phyloP scores from a whole-genome alignment of 2,329 filamentous ascomycete species.

The Didymella segeticola region DNA sequence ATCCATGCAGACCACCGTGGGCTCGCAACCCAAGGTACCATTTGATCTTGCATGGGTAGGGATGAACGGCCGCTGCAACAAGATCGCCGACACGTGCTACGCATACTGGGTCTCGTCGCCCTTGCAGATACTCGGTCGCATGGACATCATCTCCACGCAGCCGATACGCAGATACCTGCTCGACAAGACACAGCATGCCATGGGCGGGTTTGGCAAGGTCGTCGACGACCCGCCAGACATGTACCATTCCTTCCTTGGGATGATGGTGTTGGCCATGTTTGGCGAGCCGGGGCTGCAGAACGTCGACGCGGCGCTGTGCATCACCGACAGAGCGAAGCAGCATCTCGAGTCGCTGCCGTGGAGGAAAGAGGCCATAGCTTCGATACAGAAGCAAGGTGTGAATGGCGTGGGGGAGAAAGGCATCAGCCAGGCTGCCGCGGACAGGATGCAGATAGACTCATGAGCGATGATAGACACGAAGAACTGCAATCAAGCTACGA shows the following conservation, averaged over 20 bases:
- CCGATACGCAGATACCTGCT: slow-evolving; percentile 80
- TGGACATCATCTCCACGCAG: slow-evolving; percentile 63
- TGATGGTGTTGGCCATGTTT: slow-evolving; percentile 78
- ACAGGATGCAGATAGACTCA: slow-evolving; percentile 8
- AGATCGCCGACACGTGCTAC: slow-evolving; percentile 93
- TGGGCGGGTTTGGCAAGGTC: slow-evolving; percentile 61
- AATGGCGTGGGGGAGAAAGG: neutral
- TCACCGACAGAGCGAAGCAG: slow-evolving; percentile 64
- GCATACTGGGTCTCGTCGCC: slow-evolving; percentile 87
- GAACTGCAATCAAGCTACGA: neutral
- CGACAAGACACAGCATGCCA: slow-evolving; percentile 82
- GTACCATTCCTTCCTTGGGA: slow-evolving; percentile 87
- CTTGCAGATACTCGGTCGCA: slow-evolving; percentile 46
- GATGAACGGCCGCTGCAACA: slow-evolving; percentile 90
- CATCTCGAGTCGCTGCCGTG: slow-evolving; percentile 47
- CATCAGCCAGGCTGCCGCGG: slow-evolving; percentile 5
- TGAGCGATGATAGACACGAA: neutral
- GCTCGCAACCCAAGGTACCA: slow-evolving; percentile 67
- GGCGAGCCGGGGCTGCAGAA: slow-evolving; percentile 72
- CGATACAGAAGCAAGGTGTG: neutral
- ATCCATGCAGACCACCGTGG: slow-evolving; percentile 33
- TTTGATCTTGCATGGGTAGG: slow-evolving; percentile 67
- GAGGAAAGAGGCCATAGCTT: slow-evolving; percentile 38
- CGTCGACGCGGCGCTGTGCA: slow-evolving; percentile 78
- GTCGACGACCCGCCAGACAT: slow-evolving; percentile 66